Conservation (phyloP, 495 filamentous ascomycete genomes). For the Aspergillus avenaceus region DNA sequence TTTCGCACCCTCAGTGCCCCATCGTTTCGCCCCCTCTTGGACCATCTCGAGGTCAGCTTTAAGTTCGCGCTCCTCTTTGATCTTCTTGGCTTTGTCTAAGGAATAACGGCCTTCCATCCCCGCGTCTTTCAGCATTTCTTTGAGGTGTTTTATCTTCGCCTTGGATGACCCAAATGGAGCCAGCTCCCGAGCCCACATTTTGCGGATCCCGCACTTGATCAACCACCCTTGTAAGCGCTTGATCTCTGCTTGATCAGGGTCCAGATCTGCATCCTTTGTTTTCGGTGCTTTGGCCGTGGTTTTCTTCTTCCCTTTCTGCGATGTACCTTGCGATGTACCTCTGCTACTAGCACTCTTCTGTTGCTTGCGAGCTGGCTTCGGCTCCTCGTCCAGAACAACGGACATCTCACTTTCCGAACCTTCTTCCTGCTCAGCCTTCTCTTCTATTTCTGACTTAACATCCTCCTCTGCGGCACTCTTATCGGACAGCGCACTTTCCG, state of each 20-base stretch:
- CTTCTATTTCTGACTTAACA: slow-evolving; percentile 12
- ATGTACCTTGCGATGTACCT: slow-evolving; percentile 19
- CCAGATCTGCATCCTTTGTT: slow-evolving; percentile 44
- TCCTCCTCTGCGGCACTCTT: slow-evolving; percentile 8
- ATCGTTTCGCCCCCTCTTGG: slow-evolving; percentile 69
- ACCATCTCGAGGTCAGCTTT: slow-evolving; percentile 77
- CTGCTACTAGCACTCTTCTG: slow-evolving; percentile 33
- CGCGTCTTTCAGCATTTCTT: slow-evolving; percentile 66
- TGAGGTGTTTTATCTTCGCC: slow-evolving; percentile 81
- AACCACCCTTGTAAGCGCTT: slow-evolving; percentile 88
- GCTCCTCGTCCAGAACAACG: slow-evolving; percentile 66
- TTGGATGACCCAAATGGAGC: slow-evolving; percentile 67
- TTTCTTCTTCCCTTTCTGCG: slow-evolving; percentile 35
- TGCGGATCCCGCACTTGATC: slow-evolving; percentile 87
- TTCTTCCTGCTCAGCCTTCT: slow-evolving; percentile 29
- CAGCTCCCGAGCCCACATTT: slow-evolving; percentile 85
- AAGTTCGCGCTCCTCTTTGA: slow-evolving; percentile 80
- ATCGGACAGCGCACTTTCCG: slow-evolving; percentile 21
- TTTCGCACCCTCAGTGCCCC: slow-evolving; percentile 55
- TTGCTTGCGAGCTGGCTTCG: slow-evolving; percentile 47
- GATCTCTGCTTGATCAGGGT: slow-evolving; percentile 73
- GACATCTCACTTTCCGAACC: slow-evolving; percentile 80
- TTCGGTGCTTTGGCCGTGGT: slow-evolving; percentile 15
- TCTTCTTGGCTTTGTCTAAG: slow-evolving; percentile 73
- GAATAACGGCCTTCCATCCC: slow-evolving; percentile 90